Evolutionary conservation across 2,329 filamentous ascomycete species (phyloP).

Genomic region (Arthrinium puccinioides): DNA sequence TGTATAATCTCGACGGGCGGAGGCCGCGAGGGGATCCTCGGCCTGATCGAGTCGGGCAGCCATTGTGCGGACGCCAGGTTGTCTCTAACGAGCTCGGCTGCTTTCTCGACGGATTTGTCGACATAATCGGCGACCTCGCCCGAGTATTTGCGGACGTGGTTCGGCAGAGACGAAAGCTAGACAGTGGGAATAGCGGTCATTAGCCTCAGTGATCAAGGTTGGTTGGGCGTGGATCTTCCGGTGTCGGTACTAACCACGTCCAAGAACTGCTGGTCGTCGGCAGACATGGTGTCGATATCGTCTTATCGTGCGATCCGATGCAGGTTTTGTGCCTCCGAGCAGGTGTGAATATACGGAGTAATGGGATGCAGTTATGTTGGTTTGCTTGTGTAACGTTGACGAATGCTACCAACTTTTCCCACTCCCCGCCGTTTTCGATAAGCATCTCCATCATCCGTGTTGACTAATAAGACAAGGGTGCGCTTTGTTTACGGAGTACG

Average conservation of each 20-base stretch:
- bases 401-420: no score
- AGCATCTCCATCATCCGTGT: no score
- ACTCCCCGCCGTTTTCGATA: no score
- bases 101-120: conserved; percentile 72
- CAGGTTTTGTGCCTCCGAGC: no score
- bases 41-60: conserved; percentile 63
- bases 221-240: conserved; percentile 3
- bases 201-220: not conserved
- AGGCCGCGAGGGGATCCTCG: conserved; percentile 44
- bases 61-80: conserved; percentile 60
- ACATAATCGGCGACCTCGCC: conserved; percentile 70
- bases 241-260: conserved; percentile 57
- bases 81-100: conserved; percentile 64
- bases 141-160: conserved; percentile 65
- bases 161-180: conserved; percentile 45
- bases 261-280: conserved; percentile 71
- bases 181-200: not conserved
- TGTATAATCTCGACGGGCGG: conserved; percentile 26
- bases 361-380: no score
- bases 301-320: no score
- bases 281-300: conserved; percentile 74
- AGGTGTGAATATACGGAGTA: no score
- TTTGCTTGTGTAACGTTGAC: no score
- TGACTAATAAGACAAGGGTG: no score
- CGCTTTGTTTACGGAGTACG: no score